Base-by-base conservation (phyloP, 257 asterid species). In the Gentiana straminea region DNA sequence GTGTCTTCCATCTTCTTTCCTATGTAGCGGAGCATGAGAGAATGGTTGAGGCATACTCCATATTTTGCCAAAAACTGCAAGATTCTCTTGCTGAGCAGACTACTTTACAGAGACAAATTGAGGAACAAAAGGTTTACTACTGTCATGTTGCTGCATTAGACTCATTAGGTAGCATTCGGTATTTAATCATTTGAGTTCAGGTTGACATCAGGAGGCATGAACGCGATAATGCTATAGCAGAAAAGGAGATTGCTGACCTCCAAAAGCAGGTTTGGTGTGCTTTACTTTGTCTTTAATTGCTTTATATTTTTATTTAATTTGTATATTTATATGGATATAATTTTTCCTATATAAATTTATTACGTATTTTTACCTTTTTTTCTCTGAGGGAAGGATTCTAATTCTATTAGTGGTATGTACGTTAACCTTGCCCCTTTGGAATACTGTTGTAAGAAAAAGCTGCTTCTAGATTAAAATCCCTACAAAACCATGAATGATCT, bases 1-100 rank as follows among this genome's bases (percentile, higher is more conserved):
- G 37, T 35, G 61, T 73, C 54, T 51, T 44, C 54, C 35, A 45
- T 33, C 15, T 54, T 54, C 33, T 66, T 56, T 56, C 58, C 54
- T 65, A 33, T 68, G 71, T 79, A 88, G 98, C 75, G 64, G 95
- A 91, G 67, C 98, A 87, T 60, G 94, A 83, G 72, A 83, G 77
- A 64, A 59, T 88, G 69, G 79, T 73, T 10, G 90, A 87, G 65
- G 83, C 86, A 3, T 87, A 87, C 80, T 73, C 90, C 37, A 64
- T 67, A 51, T 70, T 91, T 44, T 76, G 70, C 64, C 73, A 84
- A 70, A 91, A 85, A 71, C 77, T 87, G 74, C 86, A 80, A 74
- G 76, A 78, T 49, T 73, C 84, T 32, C 75, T 84, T 52, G 73
- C 95, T 24, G 90, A 81, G 44, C 89, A 80, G 64, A 70, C 80